phyloP scores from a whole-genome alignment of 2,329 filamentous ascomycete genomes.

The Alternaria longipes region DNA sequence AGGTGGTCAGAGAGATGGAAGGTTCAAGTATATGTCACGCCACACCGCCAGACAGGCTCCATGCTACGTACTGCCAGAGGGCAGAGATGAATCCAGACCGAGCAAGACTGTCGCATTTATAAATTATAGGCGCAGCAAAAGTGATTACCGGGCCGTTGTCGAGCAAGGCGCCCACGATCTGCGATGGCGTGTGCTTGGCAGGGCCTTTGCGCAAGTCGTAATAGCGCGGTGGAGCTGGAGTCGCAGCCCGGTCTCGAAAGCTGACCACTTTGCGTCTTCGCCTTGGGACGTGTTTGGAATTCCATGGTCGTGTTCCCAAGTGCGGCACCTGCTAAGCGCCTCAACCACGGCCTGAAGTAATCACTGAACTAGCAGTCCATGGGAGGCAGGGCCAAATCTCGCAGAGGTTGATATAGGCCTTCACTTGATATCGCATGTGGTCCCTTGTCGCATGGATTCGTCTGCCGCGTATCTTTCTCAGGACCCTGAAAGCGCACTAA shows the following conservation, averaged over 20 bases:
- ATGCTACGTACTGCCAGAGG: not conserved
- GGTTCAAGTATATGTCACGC: not conserved
- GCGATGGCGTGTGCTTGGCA: constrained; percentile 28
- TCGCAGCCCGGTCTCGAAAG: constrained; percentile 24
- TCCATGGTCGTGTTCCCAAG: not conserved
- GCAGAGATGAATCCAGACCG: not conserved
- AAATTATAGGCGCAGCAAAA: not conserved
- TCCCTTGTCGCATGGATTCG: constrained; percentile 4
- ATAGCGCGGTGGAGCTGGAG: constrained; percentile 25
- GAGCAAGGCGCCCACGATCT: constrained; percentile 14
- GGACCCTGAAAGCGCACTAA: constrained; percentile 14
- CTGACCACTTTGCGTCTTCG: constrained; percentile 17
- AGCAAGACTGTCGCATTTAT: not conserved
- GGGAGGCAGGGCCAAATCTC: not conserved
- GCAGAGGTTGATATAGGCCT: not conserved
- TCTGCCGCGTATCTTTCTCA: constrained; percentile 15
- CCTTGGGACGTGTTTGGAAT: constrained; percentile 6
- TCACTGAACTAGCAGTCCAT: not conserved
- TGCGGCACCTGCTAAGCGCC: not conserved
- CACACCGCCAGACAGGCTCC: not conserved
- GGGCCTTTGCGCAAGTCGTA: constrained; percentile 17
- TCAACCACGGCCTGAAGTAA: not conserved
- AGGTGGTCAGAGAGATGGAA: constrained; percentile 9
- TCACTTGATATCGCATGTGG: not conserved
- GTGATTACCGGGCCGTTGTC: not conserved